Percentiles rank a stretch among this genome's conserved stretches.
These are phyloP conservation scores for Moesziomyces sp. DNA, from an alignment of 1,284 basidiomycete genomes.

Conservation along the genomic window DNA sequence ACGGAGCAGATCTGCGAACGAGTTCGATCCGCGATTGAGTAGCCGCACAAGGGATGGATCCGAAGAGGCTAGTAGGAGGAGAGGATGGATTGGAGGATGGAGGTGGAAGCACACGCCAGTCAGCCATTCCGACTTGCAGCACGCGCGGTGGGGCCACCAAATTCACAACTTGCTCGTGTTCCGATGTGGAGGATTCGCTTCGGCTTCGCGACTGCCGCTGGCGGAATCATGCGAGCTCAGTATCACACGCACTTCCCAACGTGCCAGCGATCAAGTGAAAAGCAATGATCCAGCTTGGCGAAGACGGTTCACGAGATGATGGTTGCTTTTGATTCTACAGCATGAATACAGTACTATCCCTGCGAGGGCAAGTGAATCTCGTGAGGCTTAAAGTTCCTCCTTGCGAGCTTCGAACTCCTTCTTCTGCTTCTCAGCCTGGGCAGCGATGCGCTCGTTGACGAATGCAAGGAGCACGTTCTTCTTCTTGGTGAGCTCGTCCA, in stretches of 20 bases:
- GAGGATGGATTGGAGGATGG: not conserved
- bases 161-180: not conserved
- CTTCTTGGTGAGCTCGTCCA: slow-evolving; percentile 94
- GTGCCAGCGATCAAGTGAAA: too few relatives aligned
- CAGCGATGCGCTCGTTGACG: slow-evolving; percentile 60
- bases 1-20: not conserved
- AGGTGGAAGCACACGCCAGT: not conserved
- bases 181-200: not conserved
- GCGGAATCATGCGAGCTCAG: too few relatives aligned
- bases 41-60: not conserved
- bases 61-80: not conserved
- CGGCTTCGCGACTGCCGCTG: too few relatives aligned
- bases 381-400: slow-evolving; percentile 29
- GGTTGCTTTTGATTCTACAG: too few relatives aligned
- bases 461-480: slow-evolving; percentile 86
- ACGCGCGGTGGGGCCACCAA: not conserved
- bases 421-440: slow-evolving; percentile 47
- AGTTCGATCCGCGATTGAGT: not conserved
- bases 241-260: too few relatives aligned
- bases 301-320: too few relatives aligned
- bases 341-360: too few relatives aligned
- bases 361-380: too few relatives aligned
- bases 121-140: not conserved
- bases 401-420: slow-evolving; percentile 35
- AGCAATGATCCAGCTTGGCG: too few relatives aligned